phyloP scores from a whole-genome alignment of 2,329 filamentous ascomycete genomes.

The Knoxdaviesia capensis region DNA sequence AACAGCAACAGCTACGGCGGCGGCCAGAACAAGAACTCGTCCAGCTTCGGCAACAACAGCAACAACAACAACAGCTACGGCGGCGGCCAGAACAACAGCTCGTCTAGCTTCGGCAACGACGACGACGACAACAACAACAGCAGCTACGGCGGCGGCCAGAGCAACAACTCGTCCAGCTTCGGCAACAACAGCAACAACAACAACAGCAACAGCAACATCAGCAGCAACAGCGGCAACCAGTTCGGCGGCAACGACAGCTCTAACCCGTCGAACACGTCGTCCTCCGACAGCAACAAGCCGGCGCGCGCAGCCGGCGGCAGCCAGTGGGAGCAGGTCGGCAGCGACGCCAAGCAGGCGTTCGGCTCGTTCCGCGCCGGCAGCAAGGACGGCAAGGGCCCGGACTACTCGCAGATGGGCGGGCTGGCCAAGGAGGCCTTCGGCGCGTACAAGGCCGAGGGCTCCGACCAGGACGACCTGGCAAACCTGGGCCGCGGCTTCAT shows the following conservation, averaged over 20 bases:
- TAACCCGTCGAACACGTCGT: too few species aligned
- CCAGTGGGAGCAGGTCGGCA: constrained; percentile 5
- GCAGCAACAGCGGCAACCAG: constrained; percentile 4
- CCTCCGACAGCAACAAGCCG: neutral
- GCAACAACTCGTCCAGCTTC: neutral
- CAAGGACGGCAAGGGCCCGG: constrained; percentile 3
- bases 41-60: neutral
- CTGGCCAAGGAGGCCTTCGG: constrained; percentile 10
- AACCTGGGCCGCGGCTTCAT: constrained; percentile 5
- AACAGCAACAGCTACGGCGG: constrained; percentile 1
- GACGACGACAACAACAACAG: constrained; percentile 1
- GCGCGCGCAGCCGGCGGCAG: neutral
- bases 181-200: neutral
- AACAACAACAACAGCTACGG: neutral
- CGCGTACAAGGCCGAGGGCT: constrained; percentile 8
- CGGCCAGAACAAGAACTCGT: neutral
- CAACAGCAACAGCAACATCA: constrained; percentile 1
- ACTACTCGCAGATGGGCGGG: constrained; percentile 6
- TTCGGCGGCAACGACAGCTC: constrained; percentile 1
- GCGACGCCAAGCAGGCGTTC: constrained; percentile 4
- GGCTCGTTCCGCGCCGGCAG: constrained; percentile 3
- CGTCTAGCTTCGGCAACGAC: neutral
- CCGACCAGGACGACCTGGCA: constrained; percentile 5
- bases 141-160: neutral
- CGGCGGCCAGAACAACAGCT: constrained; percentile 4